These are phyloP conservation scores for Apophysomyces ossiformis DNA, from an alignment of 371 early-diverging fungal species.

Conservation along the genomic window DNA sequence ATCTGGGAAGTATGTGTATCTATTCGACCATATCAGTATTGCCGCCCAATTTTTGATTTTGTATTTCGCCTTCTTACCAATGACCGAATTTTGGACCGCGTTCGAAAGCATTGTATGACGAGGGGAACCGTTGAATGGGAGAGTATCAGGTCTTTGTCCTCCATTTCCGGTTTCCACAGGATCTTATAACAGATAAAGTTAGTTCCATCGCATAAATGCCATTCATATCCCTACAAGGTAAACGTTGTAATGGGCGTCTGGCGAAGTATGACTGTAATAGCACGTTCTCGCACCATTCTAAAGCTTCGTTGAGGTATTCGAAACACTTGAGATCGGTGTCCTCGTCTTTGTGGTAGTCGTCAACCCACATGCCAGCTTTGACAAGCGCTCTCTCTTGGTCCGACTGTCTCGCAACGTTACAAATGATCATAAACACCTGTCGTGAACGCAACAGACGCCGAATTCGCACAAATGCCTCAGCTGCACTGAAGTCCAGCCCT, in stretches of 20 bases:
- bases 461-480: slow-evolving; percentile 92
- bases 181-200: neutral
- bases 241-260: slow-evolving; percentile 33
- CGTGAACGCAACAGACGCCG: slow-evolving; percentile 72
- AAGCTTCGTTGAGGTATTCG: slow-evolving; percentile 79
- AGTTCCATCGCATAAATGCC: neutral
- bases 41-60: neutral
- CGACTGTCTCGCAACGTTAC: slow-evolving; percentile 68
- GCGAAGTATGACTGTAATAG: slow-evolving; percentile 76
- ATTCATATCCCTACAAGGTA: slow-evolving; percentile 13
- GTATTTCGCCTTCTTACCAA: slow-evolving; percentile 29
- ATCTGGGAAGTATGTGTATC: slow-evolving; percentile 20
- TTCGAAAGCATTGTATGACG: slow-evolving; percentile 40
- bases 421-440: slow-evolving; percentile 85
- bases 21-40: slow-evolving; percentile 10
- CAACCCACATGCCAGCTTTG: slow-evolving; percentile 79
- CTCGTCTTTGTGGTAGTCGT: slow-evolving; percentile 33
- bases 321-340: slow-evolving; percentile 73
- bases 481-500: slow-evolving; percentile 94
- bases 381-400: slow-evolving; percentile 77
- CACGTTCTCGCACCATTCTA: slow-evolving; percentile 96
- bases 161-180: slow-evolving; percentile 9
- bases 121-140: slow-evolving; percentile 34
- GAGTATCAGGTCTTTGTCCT: slow-evolving; percentile 17
- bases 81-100: slow-evolving; percentile 43